Base-by-base conservation (phyloP, 1,139 yeast species). In the Yamadazyma diddensiae region DNA sequence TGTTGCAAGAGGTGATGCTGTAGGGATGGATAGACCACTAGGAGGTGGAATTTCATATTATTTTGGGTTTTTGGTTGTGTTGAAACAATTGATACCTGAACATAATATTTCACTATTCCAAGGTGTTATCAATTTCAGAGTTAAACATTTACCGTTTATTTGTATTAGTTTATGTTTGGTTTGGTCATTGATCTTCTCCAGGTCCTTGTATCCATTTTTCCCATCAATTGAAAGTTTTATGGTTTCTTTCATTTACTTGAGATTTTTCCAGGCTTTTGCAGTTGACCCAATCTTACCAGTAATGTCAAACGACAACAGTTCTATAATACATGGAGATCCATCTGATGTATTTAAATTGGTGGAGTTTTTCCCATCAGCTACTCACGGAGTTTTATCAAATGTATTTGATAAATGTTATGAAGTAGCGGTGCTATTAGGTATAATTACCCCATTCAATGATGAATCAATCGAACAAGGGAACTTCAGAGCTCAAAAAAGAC, bases 61-160 rank as follows among this genome's bases (percentile, higher is more conserved):
- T 41, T 66, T 85, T 50, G 92, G 87, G 3, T 82, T 85, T 46
- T 62, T 88, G 37, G 95, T 90, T 21, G 94, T 88, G 6, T 77
- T 87, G 53, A 88, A 87, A 57, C 97, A 90, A 57, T 65, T 86
- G 46, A 78, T 85, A 20, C 97, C 97, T 5, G 97, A 90, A 53
- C 94, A 87, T 51, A 80, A 86, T 35, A 72, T 87, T 35, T 75
- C 77, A 17, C 59, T 88, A 25, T 78, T 83, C 51, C 70, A 77
- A 35, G 81, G 87, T 0, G 53, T 71, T 15, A 56, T 83, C 37
- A 78, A 81, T 46, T 70, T 82, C 41, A 73, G 95, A 44, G 78
- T 80, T 34, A 81, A 86, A 57, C 83, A 85, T 41, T 55, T 86
- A 26, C 94, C 94, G 9, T 76, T 85, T 45, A 68, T 82, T 3